Evolutionary conservation across 1,284 basidiomycete genomes (phyloP).

Genomic region (Microbotryomycetes sp.): DNA sequence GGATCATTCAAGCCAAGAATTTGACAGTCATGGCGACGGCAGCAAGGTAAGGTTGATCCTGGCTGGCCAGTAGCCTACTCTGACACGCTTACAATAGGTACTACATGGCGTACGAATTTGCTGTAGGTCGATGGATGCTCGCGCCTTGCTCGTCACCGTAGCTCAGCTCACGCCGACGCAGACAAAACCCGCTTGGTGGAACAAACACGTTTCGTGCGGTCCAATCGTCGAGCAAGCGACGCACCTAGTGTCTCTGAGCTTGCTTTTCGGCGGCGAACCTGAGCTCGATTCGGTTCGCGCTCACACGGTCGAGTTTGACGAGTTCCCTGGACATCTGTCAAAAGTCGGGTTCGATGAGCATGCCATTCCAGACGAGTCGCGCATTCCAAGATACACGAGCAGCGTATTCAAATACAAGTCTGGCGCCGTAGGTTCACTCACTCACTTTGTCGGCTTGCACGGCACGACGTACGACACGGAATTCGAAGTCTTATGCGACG

Average conservation of each 20-base stretch:
- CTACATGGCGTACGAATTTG: constrained; percentile 67
- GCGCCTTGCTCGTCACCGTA: background rate
- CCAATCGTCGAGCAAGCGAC: constrained; percentile 39
- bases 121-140: constrained; percentile 56
- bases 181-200: constrained; percentile 65
- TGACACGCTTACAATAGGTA: constrained; percentile 8
- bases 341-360: constrained; percentile 71
- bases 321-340: constrained; percentile 73
- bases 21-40: constrained; percentile 68
- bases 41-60: constrained; percentile 47
- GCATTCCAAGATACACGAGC: constrained; percentile 45
- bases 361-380: constrained; percentile 62
- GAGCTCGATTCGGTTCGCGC: constrained; percentile 71
- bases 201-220: constrained; percentile 61
- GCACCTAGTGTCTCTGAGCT: constrained; percentile 36
- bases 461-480: constrained; percentile 86
- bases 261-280: constrained; percentile 95
- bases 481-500: constrained; percentile 56
- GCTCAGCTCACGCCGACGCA: no score
- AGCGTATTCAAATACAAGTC: constrained; percentile 72
- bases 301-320: constrained; percentile 82
- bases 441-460: constrained; percentile 76
- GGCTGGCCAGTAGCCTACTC: constrained; percentile 14
- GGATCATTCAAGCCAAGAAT: constrained; percentile 85
- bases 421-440: constrained; percentile 82